These are phyloP conservation scores for Alternaria brassicicola DNA, from an alignment of 2,329 filamentous ascomycete genomes.

Conservation along the genomic window DNA sequence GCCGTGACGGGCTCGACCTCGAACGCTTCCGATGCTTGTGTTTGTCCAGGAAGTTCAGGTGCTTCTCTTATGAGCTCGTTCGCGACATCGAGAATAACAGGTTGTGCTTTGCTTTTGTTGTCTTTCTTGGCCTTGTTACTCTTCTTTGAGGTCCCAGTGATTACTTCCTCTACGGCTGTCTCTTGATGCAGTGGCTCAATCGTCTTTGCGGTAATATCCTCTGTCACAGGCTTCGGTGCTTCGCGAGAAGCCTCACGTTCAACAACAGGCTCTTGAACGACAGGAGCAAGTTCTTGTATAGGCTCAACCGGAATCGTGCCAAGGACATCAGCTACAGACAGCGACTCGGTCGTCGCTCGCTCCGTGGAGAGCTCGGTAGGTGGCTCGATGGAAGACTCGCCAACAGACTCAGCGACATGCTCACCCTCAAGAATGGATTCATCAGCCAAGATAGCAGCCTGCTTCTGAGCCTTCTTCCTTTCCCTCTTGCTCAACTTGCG, in stretches of 20 bases:
- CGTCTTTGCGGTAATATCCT: conserved; percentile 7
- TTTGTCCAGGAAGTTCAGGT: background rate
- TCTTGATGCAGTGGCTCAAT: conserved; percentile 14
- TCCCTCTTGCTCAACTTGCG: conserved; percentile 46
- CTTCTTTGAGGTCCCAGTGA: conserved; percentile 26
- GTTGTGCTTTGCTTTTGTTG: conserved; percentile 35
- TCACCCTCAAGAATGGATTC: conserved; percentile 10
- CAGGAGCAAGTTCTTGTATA: background rate
- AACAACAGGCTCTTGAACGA: background rate
- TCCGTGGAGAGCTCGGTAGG: background rate
- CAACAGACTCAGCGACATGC: background rate
- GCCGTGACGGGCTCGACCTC: background rate
- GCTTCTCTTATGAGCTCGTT: conserved; percentile 6
- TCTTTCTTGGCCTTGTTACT: conserved; percentile 38
- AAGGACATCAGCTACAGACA: background rate
- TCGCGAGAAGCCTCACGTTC: background rate
- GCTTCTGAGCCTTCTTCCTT: conserved; percentile 40
- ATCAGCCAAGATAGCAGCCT: conserved; percentile 16
- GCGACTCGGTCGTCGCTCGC: background rate
- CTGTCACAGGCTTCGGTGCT: background rate
- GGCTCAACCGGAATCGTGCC: background rate
- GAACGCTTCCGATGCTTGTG: background rate
- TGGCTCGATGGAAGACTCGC: background rate
- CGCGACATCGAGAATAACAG: conserved; percentile 11
- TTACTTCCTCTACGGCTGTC: conserved; percentile 20